Percentiles rank a stretch among this genome's conserved stretches.
Conservation (phyloP, 257 asterid species). For the Eustoma russellianum region DNA sequence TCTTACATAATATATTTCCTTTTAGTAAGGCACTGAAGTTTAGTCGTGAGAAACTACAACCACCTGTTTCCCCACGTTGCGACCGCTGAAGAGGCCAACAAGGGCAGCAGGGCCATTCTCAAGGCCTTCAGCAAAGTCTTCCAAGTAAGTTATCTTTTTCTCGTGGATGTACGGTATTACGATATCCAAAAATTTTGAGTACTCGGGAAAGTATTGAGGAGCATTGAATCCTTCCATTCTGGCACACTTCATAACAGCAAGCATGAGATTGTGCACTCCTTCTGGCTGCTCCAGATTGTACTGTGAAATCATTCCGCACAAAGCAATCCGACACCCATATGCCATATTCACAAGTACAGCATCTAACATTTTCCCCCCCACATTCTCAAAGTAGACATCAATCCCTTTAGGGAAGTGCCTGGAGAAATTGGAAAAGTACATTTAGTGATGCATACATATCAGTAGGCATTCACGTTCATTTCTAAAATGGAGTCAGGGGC, state of each 20-base stretch:
- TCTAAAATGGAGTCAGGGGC: no score
- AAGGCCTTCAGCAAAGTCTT: slow-evolving; percentile 13
- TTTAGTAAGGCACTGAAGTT: background rate
- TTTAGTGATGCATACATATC: background rate
- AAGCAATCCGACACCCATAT: background rate
- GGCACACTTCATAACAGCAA: slow-evolving; percentile 7
- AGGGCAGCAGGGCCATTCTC: slow-evolving; percentile 8
- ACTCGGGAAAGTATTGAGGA: background rate
- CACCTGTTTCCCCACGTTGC: slow-evolving; percentile 6
- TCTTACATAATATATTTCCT: no score
- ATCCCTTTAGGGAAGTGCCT: slow-evolving; percentile 16
- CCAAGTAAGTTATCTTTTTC: slow-evolving; percentile 6
- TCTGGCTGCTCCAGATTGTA: slow-evolving; percentile 14
- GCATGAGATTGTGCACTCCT: slow-evolving; percentile 10
- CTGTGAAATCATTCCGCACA: slow-evolving; percentile 16
- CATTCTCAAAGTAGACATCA: slow-evolving; percentile 13
- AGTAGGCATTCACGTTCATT: background rate
- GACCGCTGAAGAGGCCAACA: slow-evolving; percentile 2
- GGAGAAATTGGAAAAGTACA: background rate
- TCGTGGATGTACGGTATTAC: background rate
- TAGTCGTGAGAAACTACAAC: slow-evolving; percentile 3
- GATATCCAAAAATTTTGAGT: slow-evolving; percentile 1
- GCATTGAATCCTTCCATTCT: slow-evolving; percentile 12
- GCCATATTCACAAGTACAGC: slow-evolving; percentile 15
- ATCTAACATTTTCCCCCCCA: slow-evolving; percentile 18